phyloP scores from a whole-genome alignment of 805 yeast genomes.

The Starmerella sirachaensis region DNA sequence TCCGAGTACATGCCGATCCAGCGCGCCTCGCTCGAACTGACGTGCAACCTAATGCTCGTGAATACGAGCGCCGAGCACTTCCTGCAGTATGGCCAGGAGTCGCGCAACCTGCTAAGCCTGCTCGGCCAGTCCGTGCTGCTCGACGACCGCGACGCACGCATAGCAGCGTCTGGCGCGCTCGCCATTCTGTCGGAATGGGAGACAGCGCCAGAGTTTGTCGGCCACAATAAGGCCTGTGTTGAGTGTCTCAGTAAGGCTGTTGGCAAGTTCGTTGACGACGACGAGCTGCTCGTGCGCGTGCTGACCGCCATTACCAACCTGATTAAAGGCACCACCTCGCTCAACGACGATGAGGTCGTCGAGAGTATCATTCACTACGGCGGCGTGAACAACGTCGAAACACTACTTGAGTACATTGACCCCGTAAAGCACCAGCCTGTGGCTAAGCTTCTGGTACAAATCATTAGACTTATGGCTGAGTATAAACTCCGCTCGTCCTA shows the following conservation, averaged over 20 bases:
- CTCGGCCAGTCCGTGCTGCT: slow-evolving; percentile 23
- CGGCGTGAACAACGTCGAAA: slow-evolving; percentile 20
- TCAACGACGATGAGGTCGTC: slow-evolving; percentile 22
- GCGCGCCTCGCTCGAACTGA: slow-evolving; percentile 49
- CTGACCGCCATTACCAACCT: slow-evolving; percentile 23
- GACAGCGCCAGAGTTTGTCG: slow-evolving; percentile 26
- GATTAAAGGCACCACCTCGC: slow-evolving; percentile 14
- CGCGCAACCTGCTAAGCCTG: slow-evolving; percentile 26
- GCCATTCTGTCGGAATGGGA: slow-evolving; percentile 32
- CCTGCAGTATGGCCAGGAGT: slow-evolving; percentile 25
- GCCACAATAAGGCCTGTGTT: slow-evolving; percentile 23
- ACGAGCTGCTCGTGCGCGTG: slow-evolving; percentile 24
- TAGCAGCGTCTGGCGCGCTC: slow-evolving; percentile 33
- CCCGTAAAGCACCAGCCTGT: slow-evolving; percentile 11
- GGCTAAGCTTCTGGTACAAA: slow-evolving; percentile 11
- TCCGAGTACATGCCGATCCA: slow-evolving; percentile 41
- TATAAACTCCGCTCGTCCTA: too few relatives aligned
- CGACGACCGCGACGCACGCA: slow-evolving; percentile 27
- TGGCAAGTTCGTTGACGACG: slow-evolving; percentile 20
- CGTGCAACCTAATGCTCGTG: slow-evolving; percentile 44
- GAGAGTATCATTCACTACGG: slow-evolving; percentile 21
- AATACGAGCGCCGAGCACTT: slow-evolving; percentile 29
- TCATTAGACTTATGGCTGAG: slow-evolving; percentile 17
- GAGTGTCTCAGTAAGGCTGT: slow-evolving; percentile 20
- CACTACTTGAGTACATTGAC: slow-evolving; percentile 16